Percentiles rank a stretch among this genome's conserved stretches.
These are phyloP conservation scores for Sarocladium brachiariae DNA, from an alignment of 2,329 filamentous ascomycete genomes.

Conservation along the genomic window DNA sequence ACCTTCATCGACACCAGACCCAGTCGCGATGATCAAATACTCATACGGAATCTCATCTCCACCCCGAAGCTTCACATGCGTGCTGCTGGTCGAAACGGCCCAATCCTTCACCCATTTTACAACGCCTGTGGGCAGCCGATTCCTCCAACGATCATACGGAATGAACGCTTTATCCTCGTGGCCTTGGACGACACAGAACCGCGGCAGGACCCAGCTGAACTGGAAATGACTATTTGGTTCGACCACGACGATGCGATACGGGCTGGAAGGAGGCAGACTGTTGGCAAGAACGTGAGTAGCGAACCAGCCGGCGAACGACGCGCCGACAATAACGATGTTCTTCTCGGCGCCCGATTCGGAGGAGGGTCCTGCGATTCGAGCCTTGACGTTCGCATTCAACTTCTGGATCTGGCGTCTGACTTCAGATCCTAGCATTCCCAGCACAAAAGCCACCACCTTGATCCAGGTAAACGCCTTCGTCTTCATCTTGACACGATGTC, in stretches of 20 bases:
- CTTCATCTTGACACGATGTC: constrained; percentile 17
- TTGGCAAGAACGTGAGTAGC: constrained; percentile 40
- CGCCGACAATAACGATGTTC: constrained; percentile 51
- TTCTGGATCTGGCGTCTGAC: constrained; percentile 14
- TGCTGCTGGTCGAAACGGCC: constrained; percentile 30
- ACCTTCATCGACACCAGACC: constrained; percentile 34
- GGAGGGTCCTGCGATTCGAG: constrained; percentile 16
- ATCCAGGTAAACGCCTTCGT: constrained; percentile 23
- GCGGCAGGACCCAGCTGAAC: constrained; percentile 50
- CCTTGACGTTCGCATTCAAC: constrained; percentile 11
- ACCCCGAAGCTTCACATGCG: constrained; percentile 32
- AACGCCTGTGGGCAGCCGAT: constrained; percentile 17
- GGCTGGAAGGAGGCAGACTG: constrained; percentile 37
- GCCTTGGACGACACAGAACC: constrained; percentile 46
- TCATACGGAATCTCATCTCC: constrained; percentile 43
- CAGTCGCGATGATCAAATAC: constrained; percentile 52
- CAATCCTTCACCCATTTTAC: constrained; percentile 36
- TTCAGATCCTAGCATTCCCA: constrained; percentile 18
- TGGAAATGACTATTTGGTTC: constrained; percentile 57
- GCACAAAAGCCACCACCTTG: constrained; percentile 21
- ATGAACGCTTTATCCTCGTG: constrained; percentile 55
- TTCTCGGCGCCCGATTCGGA: neutral
- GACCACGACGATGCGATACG: constrained; percentile 46
- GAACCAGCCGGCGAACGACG: constrained; percentile 50
- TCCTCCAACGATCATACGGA: constrained; percentile 41